These are phyloP conservation scores for Trypanosoma conorhini DNA, from an alignment of 208 protist genomes.

Conservation along the genomic window DNA sequence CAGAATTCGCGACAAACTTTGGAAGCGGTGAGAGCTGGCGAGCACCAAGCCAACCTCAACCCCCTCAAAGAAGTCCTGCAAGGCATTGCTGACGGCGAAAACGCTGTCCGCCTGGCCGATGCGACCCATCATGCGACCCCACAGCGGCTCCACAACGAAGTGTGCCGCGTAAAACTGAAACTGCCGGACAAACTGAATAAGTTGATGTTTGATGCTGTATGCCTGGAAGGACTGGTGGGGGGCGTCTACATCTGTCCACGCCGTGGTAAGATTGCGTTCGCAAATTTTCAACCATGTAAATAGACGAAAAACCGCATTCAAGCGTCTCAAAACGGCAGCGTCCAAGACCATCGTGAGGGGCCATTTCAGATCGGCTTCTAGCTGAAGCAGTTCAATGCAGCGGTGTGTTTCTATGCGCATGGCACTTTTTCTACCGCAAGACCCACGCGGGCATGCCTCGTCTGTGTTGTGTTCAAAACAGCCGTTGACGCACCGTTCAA, in stretches of 20 bases:
- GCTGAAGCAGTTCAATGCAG: conserved; percentile 78
- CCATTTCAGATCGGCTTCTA: conserved; percentile 85
- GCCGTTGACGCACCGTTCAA: conserved; percentile 45
- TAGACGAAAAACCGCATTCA: conserved; percentile 85
- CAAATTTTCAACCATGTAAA: conserved; percentile 82
- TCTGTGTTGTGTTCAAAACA: conserved; percentile 24
- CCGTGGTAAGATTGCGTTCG: conserved; percentile 62
- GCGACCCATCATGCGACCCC: conserved; percentile 63
- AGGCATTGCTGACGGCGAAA: conserved; percentile 62
- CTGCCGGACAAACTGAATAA: conserved; percentile 86
- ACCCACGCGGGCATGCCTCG: conserved; percentile 8
- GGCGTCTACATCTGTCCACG: conserved; percentile 37
- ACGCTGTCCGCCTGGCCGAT: conserved; percentile 72
- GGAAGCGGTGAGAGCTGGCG: conserved; percentile 67
- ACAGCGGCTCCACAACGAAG: conserved; percentile 86
- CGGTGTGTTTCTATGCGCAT: conserved; percentile 38
- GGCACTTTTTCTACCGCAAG: conserved; percentile 29
- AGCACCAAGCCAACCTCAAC: conserved; percentile 75
- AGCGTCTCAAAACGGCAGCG: conserved; percentile 42
- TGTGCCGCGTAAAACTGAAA: conserved; percentile 91
- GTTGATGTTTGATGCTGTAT: conserved; percentile 83
- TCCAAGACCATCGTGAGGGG: conserved; percentile 82
- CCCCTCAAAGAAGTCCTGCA: conserved; percentile 76
- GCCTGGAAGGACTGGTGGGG: conserved; percentile 53
- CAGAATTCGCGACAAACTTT: conserved; percentile 69